Evolutionary conservation across 148 eudicot genomes (phyloP), one percentile per base, ranked within the genome.

Genomic region (Nyssa sinensis): DNA sequence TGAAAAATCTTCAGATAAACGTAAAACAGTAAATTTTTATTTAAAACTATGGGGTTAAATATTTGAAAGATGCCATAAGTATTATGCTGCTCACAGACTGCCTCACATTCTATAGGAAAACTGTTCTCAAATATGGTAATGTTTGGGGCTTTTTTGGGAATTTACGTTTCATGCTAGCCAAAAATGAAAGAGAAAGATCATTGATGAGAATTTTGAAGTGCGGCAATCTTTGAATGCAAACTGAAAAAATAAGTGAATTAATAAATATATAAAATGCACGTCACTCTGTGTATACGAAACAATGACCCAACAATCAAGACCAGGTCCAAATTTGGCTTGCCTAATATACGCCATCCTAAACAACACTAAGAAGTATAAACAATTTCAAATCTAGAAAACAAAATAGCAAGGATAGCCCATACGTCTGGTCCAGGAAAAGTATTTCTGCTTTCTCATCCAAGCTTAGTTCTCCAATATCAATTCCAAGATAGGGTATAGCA

Each of bases 401-500:
- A 27, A 32, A 61, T 27, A 32, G 32, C 53, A 37, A 49, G 34
- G 66, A 71, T 16, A 14, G 31, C 59, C 23, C 82, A 25, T 84
- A 95, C 98, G 86, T 71, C 81, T 95, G 97, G 79, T 86, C 93
- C 47, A 85, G 75, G 80, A 95, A 88, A 25, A 95, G 86, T 17
- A 95, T 53, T 83, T 90, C 98, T 11, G 98, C 98, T 83, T 92
- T 95, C 69, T 90, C 89, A 77, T 95, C 98, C 80, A 90, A 81
- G 72, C 84, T 85, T 77, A 95, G 68, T 74, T 89, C 90, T 30
- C 72, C 80, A 58, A 89, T 67, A 55, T 84, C 75, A 76, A 92
- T 37, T 77, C 98, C 98, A 27, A 89, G 78, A 78, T 82, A 86
- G 24, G 92, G 91, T 71, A 92, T 66, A 66, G 91, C 89, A 64